Evolutionary conservation across 75 land plant genomes (phyloP).

Genomic region (Selaginella moellendorffii): DNA sequence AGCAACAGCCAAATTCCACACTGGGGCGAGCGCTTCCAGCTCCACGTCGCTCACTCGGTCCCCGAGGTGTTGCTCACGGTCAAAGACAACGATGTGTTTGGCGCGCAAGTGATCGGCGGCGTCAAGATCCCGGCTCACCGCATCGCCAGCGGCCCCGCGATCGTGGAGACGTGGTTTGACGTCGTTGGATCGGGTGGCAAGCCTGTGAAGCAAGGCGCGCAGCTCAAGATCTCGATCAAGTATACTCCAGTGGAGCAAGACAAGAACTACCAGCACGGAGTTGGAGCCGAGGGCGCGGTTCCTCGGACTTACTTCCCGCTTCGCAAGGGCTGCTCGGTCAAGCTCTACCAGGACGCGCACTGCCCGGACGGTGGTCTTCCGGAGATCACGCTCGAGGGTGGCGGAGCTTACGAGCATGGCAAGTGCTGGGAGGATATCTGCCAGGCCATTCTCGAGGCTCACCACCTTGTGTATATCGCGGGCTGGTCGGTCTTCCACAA

Average conservation of each 20-base stretch:
- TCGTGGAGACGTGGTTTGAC: constrained; percentile 50
- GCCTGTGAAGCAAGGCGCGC: constrained; percentile 26
- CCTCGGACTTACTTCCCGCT: constrained; percentile 69
- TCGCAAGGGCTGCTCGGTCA: constrained; percentile 41
- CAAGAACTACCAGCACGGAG: constrained; percentile 39
- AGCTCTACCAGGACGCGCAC: constrained; percentile 88
- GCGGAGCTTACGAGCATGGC: constrained; percentile 28
- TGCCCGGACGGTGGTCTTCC: constrained; percentile 34
- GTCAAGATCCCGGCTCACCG: constrained; percentile 30
- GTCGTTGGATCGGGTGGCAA: constrained; percentile 30
- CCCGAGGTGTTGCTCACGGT: constrained; percentile 36
- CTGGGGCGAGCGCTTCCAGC: constrained; percentile 61
- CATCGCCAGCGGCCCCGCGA: constrained; percentile 18
- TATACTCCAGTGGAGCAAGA: constrained; percentile 31
- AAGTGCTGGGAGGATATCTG: constrained; percentile 87
- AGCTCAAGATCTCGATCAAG: constrained; percentile 32
- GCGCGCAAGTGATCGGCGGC: constrained; percentile 55
- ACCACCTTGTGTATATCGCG: constrained; percentile 63
- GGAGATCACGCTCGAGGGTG: constrained; percentile 38
- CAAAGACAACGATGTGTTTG: constrained; percentile 75
- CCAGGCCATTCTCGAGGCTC: constrained; percentile 68
- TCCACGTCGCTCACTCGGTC: constrained; percentile 58
- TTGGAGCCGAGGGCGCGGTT: constrained; percentile 43
- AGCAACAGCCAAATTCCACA: constrained; percentile 41
- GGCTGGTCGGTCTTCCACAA: constrained; percentile 73